These are phyloP conservation scores for Lactarius akahatsu DNA, from an alignment of 768 basidiomycete genomes.

Conservation along the genomic window DNA sequence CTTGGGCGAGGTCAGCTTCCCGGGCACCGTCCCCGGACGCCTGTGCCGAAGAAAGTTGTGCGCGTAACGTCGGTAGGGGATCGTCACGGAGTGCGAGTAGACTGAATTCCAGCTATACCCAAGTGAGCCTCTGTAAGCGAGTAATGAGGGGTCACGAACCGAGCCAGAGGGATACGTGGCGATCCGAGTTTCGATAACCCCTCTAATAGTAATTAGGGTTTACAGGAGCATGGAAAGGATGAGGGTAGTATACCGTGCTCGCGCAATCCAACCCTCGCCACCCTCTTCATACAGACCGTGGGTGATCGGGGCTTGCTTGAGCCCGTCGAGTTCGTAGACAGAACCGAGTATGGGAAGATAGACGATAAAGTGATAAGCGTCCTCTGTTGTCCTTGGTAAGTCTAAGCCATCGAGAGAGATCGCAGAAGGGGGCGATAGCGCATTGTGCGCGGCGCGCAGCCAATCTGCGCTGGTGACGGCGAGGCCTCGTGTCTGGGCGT, in stretches of 20 bases:
- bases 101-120: conserved; percentile 80
- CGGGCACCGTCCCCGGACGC: conserved; percentile 35
- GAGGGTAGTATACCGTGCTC: conserved; percentile 57
- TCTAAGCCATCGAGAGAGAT: conserved; percentile 86
- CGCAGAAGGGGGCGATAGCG: conserved; percentile 85
- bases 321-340: conserved; percentile 91
- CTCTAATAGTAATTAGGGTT: conserved; percentile 45
- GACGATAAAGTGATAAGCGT: conserved; percentile 96
- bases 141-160: conserved; percentile 48
- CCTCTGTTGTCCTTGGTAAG: conserved; percentile 61
- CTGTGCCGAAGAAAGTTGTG: conserved; percentile 52
- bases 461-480: conserved; percentile 79
- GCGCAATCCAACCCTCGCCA: conserved; percentile 81
- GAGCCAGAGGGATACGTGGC: conserved; percentile 86
- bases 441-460: conserved; percentile 85
- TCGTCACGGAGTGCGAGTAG: conserved; percentile 84
- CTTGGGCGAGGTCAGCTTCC: conserved; percentile 54
- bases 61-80: conserved; percentile 67
- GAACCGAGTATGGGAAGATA: conserved; percentile 83
- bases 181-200: conserved; percentile 86
- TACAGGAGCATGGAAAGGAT: conserved; percentile 11
- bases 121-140: neutral
- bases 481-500: conserved; percentile 79
- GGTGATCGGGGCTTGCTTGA: conserved; percentile 73
- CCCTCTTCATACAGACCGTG: conserved; percentile 71